Conservation (phyloP, 2,329 filamentous ascomycete genomes). For the Elsinoe batatas region DNA sequence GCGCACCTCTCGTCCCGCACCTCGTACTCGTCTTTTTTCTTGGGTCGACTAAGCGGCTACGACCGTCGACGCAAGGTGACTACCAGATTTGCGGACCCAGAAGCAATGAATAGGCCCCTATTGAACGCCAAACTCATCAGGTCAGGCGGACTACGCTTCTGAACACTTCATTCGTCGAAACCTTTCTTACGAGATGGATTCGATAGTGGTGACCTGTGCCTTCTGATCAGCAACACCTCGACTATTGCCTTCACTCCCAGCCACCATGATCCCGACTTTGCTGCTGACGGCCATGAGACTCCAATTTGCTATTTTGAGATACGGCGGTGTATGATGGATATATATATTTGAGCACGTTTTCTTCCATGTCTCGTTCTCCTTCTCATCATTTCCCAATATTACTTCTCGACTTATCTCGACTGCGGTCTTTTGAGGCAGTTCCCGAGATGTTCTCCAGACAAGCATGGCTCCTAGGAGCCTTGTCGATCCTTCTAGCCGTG, state of each 20-base stretch:
- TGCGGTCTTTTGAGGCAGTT: neutral
- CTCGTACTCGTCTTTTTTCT: conserved; percentile 4
- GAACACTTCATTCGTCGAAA: neutral
- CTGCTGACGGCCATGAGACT: neutral
- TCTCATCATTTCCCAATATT: neutral
- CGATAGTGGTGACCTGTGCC: conserved; percentile 13
- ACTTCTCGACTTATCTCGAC: neutral
- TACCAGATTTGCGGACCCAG: conserved; percentile 3
- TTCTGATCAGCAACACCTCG: conserved; percentile 14
- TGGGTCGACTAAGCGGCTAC: conserved; percentile 1
- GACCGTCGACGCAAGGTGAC: neutral
- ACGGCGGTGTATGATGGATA: neutral
- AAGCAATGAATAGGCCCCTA: neutral
- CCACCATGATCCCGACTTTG: neutral
- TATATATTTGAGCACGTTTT: conserved; percentile 9
- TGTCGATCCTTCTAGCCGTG: conserved; percentile 1
- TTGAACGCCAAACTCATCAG: conserved; percentile 1
- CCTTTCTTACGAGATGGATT: conserved; percentile 7
- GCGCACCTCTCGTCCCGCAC: neutral
- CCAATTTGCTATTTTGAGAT: conserved; percentile 1
- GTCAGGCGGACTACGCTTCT: neutral
- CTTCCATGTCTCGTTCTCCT: neutral
- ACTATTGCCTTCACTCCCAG: conserved; percentile 4
- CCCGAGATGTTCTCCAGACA: neutral
- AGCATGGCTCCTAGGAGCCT: conserved; percentile 7